Evolutionary conservation across 305 asterid genomes (phyloP), one percentile per base, ranked within the genome.

Genomic region (Stenogyne calaminthoides): DNA sequence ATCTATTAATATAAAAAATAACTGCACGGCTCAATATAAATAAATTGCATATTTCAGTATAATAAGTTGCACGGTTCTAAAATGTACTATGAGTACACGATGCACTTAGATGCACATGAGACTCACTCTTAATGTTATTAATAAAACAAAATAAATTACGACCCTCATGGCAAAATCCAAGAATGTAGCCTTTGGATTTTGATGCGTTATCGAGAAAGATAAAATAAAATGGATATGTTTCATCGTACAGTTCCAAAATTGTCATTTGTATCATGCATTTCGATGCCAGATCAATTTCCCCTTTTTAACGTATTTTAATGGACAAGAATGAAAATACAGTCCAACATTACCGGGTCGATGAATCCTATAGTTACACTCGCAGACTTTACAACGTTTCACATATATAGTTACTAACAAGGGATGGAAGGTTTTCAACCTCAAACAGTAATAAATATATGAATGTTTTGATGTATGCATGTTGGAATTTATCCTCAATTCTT

Each of bases 201-300:
- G 19, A 55, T 55, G 6, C 16, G 7, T 15, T 74, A 19, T 58
- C 19, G 20, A 74, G 58, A 25, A 61, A 64, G n/a, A 52, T 18
- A 67, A 72, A 20, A 44, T 61, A 52, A 68, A 59, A 65, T 57
- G 25, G 77, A 56, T 15, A 71, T 52, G 14, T 15, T 29, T 56
- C 56, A 57, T 64, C 47, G 64, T 46, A 42, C 52, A 44, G 22
- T 57, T 74, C 16, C 47, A 58, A 46, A 69, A 44, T 59, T 75
- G 74, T 39, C 79, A 67, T 9, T 62, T 56, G 9, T 32, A 37
- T 42, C 67, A 66, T 42, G 40, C 72, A 20, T 64, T 59, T 57
- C 74, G 27, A 68, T 75, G 57, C 61, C 61, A 18, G 42, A 57
- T n/a, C n/a, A n/a, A 42, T 65, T 44, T 5, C 7, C 14, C 12